Conservation (phyloP, 768 basidiomycete genomes). For the Mycena galericulata region DNA sequence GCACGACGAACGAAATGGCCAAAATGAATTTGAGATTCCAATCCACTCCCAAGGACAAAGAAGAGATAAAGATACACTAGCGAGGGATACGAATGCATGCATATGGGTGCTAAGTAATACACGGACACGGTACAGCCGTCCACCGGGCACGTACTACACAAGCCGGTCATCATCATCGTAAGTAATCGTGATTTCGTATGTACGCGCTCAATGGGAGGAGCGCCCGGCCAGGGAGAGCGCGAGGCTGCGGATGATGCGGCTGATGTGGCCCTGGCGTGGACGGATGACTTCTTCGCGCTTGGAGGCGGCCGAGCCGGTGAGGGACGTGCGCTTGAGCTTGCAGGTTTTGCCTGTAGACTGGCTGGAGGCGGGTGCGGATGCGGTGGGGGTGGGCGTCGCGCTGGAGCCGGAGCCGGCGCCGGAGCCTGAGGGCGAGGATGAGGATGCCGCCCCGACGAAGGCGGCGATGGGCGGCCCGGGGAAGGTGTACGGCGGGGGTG, state of each 20-base stretch:
- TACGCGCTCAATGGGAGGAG: background rate
- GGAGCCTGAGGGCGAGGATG: background rate
- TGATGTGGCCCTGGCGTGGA: slow-evolving; percentile 46
- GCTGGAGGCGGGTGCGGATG: background rate
- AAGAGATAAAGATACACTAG: slow-evolving; percentile 3
- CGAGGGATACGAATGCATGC: background rate
- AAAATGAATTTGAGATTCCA: background rate
- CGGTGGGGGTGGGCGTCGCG: background rate
- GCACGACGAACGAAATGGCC: background rate
- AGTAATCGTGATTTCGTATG: background rate
- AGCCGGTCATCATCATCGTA: slow-evolving; percentile 12
- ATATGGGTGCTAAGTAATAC: slow-evolving; percentile 13
- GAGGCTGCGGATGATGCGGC: slow-evolving; percentile 49
- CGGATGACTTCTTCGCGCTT: slow-evolving; percentile 13
- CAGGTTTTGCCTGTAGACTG: slow-evolving; percentile 19
- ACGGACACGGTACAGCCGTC: slow-evolving; percentile 4
- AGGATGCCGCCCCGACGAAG: background rate
- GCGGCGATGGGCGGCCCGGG: slow-evolving; percentile 21
- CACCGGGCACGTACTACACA: background rate
- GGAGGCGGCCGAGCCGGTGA: background rate
- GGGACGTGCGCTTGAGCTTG: slow-evolving; percentile 26
- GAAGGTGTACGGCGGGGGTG: slow-evolving; percentile 16
- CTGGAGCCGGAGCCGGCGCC: background rate
- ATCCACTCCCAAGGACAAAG: background rate
- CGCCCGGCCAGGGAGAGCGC: slow-evolving; percentile 32